Evolutionary conservation across 768 basidiomycete species (phyloP).

Genomic region (Pholiota conissans): DNA sequence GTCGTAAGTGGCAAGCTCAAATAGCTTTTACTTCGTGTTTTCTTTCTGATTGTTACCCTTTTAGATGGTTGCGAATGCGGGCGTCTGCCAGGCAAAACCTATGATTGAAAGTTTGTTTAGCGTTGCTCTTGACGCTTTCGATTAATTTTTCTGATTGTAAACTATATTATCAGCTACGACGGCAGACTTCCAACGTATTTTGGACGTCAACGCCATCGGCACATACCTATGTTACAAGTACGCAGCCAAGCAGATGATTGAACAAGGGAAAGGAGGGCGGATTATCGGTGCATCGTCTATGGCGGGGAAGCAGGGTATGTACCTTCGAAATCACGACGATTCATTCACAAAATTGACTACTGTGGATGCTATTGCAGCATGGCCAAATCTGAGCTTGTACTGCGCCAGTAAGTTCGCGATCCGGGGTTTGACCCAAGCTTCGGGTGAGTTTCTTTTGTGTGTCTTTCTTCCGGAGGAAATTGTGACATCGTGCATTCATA

Average conservation of each 20-base stretch:
- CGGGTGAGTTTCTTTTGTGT: slow-evolving; percentile 26
- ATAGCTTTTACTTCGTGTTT: too few relatives aligned
- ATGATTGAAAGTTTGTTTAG: slow-evolving; percentile 23
- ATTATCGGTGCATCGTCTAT: slow-evolving; percentile 49
- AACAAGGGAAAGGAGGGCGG: slow-evolving; percentile 52
- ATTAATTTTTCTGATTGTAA: too few relatives aligned
- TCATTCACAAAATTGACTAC: background rate
- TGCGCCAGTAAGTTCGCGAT: slow-evolving; percentile 36
- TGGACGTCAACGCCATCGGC: slow-evolving; percentile 56
- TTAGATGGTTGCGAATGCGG: slow-evolving; percentile 33
- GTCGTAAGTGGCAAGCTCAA: slow-evolving; percentile 34
- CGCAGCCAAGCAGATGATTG: slow-evolving; percentile 60
- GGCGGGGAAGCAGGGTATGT: slow-evolving; percentile 27
- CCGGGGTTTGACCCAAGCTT: slow-evolving; percentile 35
- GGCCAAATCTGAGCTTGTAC: slow-evolving; percentile 18
- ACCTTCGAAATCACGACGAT: background rate
- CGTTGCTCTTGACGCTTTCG: too few relatives aligned
- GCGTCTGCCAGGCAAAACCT: slow-evolving; percentile 15
- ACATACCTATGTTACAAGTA: slow-evolving; percentile 64
- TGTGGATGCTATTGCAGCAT: background rate
- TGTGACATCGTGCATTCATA: slow-evolving; percentile 11
- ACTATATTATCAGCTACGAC: slow-evolving; percentile 26
- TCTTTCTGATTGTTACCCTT: background rate
- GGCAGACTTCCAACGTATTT: slow-evolving; percentile 39
- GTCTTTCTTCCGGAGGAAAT: background rate